Evolutionary conservation across 2,329 filamentous ascomycete species (phyloP).

Genomic region (Calonectria ilicicola): DNA sequence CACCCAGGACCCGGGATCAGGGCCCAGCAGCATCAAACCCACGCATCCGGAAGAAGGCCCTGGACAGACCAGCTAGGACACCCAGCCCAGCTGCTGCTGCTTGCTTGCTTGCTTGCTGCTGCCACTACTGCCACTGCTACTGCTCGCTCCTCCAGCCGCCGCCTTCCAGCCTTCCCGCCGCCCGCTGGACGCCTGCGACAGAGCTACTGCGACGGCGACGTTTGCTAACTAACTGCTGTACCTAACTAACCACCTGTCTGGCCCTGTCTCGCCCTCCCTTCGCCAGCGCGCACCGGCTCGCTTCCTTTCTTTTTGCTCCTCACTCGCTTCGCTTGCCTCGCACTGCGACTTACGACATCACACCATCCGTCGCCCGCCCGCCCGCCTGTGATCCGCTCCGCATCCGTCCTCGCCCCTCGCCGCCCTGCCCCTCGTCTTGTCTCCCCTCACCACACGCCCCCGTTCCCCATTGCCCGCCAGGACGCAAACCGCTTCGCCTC

Average conservation of each 20-base stretch:
- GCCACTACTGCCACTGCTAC: too few relatives aligned
- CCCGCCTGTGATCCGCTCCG: conserved; percentile 24
- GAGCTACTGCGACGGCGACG: conserved; percentile 13
- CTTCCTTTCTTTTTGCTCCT: not conserved
- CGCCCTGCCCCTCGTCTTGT: conserved; percentile 16
- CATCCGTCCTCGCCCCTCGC: conserved; percentile 19
- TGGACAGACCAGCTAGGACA: not conserved
- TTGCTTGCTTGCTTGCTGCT: not conserved
- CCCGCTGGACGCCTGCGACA: conserved; percentile 12
- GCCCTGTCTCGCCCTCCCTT: not conserved
- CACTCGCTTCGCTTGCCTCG: not conserved
- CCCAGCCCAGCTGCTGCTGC: not conserved
- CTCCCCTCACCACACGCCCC: conserved; percentile 14
- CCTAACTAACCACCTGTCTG: not conserved
- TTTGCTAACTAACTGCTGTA: not conserved
- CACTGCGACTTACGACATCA: conserved; percentile 23
- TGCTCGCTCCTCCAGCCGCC: not conserved
- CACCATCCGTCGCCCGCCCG: conserved; percentile 22
- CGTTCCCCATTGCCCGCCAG: conserved; percentile 26
- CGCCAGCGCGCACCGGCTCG: not conserved
- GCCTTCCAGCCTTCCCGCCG: conserved; percentile 16
- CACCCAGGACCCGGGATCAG: conserved; percentile 1
- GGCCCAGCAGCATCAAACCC: conserved; percentile 3
- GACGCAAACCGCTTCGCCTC: conserved; percentile 38
- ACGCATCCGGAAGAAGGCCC: not conserved